Conservation (phyloP, 192 early-diverging fungal species). For the Cladochytrium replicatum region DNA sequence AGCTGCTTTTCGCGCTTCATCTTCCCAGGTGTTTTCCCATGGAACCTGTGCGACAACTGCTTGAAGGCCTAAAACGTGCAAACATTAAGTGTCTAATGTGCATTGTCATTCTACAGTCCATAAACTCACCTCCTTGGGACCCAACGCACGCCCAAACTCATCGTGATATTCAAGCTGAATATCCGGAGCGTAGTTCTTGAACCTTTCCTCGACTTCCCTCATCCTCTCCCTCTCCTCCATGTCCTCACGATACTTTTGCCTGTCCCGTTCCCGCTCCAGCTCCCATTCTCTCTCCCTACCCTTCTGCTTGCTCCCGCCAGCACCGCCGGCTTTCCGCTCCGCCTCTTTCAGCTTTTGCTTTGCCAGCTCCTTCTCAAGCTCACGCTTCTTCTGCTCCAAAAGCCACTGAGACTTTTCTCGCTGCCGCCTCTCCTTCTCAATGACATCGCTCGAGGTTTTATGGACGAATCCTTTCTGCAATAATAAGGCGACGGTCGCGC, state of each 20-base stretch:
- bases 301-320: constrained; percentile 43
- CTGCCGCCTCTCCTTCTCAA: constrained; percentile 49
- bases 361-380: constrained; percentile 55
- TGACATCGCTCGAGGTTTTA: constrained; percentile 56
- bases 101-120: not conserved
- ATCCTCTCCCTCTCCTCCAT: constrained; percentile 23
- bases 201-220: constrained; percentile 50
- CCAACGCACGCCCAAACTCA: constrained; percentile 68
- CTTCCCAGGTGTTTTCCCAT: constrained; percentile 87
- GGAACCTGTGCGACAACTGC: constrained; percentile 87
- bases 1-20: constrained; percentile 87
- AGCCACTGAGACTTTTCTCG: constrained; percentile 61
- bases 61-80: constrained; percentile 59
- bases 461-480: constrained; percentile 65
- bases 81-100: not conserved
- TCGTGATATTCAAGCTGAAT: constrained; percentile 88
- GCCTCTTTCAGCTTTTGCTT: constrained; percentile 47
- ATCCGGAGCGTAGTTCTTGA: constrained; percentile 85
- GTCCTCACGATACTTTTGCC: constrained; percentile 18
- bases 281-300: constrained; percentile 62
- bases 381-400: constrained; percentile 49
- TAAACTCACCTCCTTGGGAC: constrained; percentile 63
- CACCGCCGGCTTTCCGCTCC: constrained; percentile 29
- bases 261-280: constrained; percentile 28
- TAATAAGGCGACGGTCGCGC: constrained; percentile 70